Percentiles rank a stretch among this genome's conserved stretches.
Conservation (phyloP, 2,329 filamentous ascomycete genomes). For the Berkeleyomyces basicola region DNA sequence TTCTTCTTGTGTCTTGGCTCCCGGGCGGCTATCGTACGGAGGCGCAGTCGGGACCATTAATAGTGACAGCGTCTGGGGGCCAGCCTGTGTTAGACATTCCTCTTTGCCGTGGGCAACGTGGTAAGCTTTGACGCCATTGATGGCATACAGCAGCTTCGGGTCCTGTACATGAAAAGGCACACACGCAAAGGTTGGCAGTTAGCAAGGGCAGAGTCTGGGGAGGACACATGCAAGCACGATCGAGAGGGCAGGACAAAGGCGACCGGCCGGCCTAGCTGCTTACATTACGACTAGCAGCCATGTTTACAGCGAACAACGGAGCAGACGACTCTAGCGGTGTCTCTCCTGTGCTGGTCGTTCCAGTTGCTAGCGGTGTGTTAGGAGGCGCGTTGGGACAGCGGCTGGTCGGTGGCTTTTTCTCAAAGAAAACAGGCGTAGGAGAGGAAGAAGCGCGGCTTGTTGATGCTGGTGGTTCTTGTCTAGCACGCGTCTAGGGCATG, state of each 20-base stretch:
- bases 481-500: no score
- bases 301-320: neutral
- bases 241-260: neutral
- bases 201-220: neutral
- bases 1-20: conserved; percentile 50
- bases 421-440: no score
- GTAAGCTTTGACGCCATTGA: conserved; percentile 79
- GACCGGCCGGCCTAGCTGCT: neutral
- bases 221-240: neutral
- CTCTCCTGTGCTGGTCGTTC: no score
- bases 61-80: conserved; percentile 79
- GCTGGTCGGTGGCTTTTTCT: no score
- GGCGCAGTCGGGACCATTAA: conserved; percentile 90
- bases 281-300: conserved; percentile 13
- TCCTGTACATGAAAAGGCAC: conserved; percentile 25
- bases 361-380: no score
- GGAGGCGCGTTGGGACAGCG: no score
- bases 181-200: conserved; percentile 1
- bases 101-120: conserved; percentile 82
- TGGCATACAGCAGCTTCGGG: conserved; percentile 49
- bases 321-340: no score
- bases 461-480: no score
- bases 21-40: conserved; percentile 40
- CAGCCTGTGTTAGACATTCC: conserved; percentile 62
- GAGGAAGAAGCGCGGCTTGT: no score